Evolutionary conservation across 805 yeast species (phyloP), one percentile per base, ranked within the genome.

Genomic region (Candida nemodendra): DNA sequence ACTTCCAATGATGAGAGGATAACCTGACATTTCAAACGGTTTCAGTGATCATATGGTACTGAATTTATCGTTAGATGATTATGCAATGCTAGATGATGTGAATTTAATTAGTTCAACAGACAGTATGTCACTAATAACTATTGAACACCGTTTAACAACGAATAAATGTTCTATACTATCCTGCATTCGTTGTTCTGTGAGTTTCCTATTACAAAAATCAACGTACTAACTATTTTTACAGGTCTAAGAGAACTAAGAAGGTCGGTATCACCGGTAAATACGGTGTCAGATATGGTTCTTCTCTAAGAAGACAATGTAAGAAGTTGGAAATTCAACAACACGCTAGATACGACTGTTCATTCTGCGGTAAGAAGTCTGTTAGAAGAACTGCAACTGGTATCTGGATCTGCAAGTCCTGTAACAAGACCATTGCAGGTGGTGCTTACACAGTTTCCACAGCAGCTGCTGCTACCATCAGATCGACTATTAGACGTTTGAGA

Each of bases 221-320:
- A 19, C 18, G 15, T 37, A 47, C 54, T 46, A 44, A 48, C 54
- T n/a, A 41, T 33, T 32, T 23, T 27, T 34, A 42, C 32, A 88
- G 96, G 99, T 86, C 99, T 76, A 93, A 95, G 79, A 91, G 99
- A 86, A 93, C 99, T 64, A 93, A 93, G 95, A 93, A 93, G 88
- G 99, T 93, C 73, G 99, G 99, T 76, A 93, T 93, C 82, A 93
- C 99, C 74, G 99, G 99, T 84, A 95, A 95, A 81, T 93, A 88
- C 84, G 99, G 99, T 88, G 97, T 93, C 79, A 90, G 99, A 83
- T 93, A 93, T 81, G 96, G 99, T 90, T 91, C 99, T 65, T 95
- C 99, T 56, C 81, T 93, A 75, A 91, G 99, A 85, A 88, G 98
- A 79, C 97, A 89, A 78, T 86, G 95, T 81, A 90, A 90, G 84